Conservation (phyloP, 495 filamentous ascomycete genomes). For the Talaromyces adpressus region DNA sequence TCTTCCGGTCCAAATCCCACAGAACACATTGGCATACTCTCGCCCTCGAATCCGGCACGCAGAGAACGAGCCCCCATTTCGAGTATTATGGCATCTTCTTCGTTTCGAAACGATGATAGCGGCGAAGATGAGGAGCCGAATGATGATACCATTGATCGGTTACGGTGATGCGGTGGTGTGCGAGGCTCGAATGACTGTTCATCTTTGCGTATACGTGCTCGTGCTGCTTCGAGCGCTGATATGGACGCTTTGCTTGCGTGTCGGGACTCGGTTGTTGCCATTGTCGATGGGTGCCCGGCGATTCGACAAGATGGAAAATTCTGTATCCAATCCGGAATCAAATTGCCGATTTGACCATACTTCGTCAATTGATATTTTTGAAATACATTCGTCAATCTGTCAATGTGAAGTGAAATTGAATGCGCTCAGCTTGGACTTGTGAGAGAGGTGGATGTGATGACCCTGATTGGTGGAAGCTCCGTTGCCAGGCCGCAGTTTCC, state of each 20-base stretch:
- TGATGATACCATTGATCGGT: constrained; percentile 32
- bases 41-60: constrained; percentile 79
- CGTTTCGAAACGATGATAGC: constrained; percentile 60
- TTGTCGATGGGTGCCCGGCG: background rate
- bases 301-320: background rate
- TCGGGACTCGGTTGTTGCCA: constrained; percentile 8
- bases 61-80: constrained; percentile 77
- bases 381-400: background rate
- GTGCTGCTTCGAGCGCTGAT: constrained; percentile 8
- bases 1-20: constrained; percentile 66
- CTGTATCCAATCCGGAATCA: background rate
- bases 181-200: constrained; percentile 14
- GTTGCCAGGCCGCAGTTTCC: constrained; percentile 5
- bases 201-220: constrained; percentile 9
- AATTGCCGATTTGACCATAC: background rate
- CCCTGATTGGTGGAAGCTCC: background rate
- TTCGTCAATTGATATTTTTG: background rate
- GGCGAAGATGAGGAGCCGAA: constrained; percentile 65
- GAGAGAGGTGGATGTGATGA: background rate
- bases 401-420: background rate
- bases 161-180: constrained; percentile 33
- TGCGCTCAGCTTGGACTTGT: background rate
- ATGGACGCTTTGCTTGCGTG: constrained; percentile 8
- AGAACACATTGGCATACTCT: constrained; percentile 63
- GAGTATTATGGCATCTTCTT: constrained; percentile 78